These are phyloP conservation scores for Spathaspora arborariae DNA, from an alignment of 805 yeast genomes.

Conservation along the genomic window DNA sequence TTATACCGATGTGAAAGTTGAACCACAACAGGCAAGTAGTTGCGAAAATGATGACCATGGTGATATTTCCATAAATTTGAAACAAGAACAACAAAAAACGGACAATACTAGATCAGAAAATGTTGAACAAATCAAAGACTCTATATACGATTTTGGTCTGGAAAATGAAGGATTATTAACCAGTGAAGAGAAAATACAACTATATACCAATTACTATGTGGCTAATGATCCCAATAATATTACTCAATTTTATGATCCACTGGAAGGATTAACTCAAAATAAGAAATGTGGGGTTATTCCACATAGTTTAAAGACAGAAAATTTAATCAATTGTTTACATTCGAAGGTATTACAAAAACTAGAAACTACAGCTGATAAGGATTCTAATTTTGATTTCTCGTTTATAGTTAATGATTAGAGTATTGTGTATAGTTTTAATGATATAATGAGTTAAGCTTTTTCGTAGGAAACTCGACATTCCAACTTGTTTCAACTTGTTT, in stretches of 20 bases:
- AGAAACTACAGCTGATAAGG: background rate
- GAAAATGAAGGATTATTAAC: constrained; percentile 38
- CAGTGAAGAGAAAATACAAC: constrained; percentile 32
- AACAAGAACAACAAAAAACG: background rate
- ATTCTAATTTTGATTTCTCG: constrained; percentile 2
- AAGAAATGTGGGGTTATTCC: background rate
- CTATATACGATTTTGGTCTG: constrained; percentile 11
- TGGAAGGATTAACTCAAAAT: background rate
- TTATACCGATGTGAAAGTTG: background rate
- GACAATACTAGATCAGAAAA: background rate
- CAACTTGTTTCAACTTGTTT: too few species aligned
- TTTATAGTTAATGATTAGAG: constrained; percentile 3
- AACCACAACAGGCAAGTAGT: too few species aligned
- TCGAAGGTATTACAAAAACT: background rate
- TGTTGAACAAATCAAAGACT: background rate
- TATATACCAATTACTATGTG: constrained; percentile 37
- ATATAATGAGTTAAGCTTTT: background rate
- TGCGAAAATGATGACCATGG: too few species aligned
- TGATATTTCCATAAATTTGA: too few species aligned
- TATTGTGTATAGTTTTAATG: background rate
- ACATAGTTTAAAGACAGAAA: constrained; percentile 4
- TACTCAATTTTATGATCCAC: constrained; percentile 15
- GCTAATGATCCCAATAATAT: constrained; percentile 17
- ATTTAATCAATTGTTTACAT: constrained; percentile 1
- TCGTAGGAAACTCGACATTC: too few species aligned